A percentile compares a stretch with the other conserved stretches of the same genome.
Evolutionary conservation across 257 asterid species (phyloP).

Genomic region (Verbascum thapsus): DNA sequence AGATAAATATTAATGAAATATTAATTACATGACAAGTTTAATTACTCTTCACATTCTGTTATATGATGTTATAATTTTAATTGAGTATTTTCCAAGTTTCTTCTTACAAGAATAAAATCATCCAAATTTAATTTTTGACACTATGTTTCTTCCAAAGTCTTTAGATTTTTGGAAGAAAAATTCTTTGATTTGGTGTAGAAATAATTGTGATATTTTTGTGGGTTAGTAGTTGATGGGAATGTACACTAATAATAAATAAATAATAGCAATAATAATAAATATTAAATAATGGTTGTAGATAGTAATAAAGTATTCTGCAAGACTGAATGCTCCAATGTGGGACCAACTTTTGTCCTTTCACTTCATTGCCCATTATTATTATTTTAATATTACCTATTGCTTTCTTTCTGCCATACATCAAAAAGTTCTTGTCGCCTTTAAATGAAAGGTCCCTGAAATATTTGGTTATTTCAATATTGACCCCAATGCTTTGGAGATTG

Average conservation of each 20-base stretch:
- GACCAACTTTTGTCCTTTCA: slow-evolving; percentile 26
- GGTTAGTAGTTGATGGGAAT: slow-evolving; percentile 34
- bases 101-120: too few relatives aligned
- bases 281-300: background rate
- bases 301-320: slow-evolving; percentile 4
- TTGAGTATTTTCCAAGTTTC: too few relatives aligned
- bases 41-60: too few relatives aligned
- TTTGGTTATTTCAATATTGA: background rate
- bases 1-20: too few relatives aligned
- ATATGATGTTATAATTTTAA: too few relatives aligned
- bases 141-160: too few relatives aligned
- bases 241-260: slow-evolving; percentile 7
- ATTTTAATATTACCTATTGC: slow-evolving; percentile 10
- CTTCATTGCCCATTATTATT: slow-evolving; percentile 11
- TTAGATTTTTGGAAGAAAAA: too few relatives aligned
- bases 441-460: background rate
- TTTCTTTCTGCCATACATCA: background rate
- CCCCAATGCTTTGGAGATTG: background rate
- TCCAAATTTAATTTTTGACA: too few relatives aligned
- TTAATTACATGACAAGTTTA: too few relatives aligned
- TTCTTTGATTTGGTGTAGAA: background rate
- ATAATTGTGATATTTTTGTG: background rate
- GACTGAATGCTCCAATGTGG: slow-evolving; percentile 25
- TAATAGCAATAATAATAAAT: slow-evolving; percentile 5
- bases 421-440: background rate